Evolutionary conservation across 768 basidiomycete species (phyloP), one percentile per base, ranked within the genome.

Genomic region (Suillus clintonianus): DNA sequence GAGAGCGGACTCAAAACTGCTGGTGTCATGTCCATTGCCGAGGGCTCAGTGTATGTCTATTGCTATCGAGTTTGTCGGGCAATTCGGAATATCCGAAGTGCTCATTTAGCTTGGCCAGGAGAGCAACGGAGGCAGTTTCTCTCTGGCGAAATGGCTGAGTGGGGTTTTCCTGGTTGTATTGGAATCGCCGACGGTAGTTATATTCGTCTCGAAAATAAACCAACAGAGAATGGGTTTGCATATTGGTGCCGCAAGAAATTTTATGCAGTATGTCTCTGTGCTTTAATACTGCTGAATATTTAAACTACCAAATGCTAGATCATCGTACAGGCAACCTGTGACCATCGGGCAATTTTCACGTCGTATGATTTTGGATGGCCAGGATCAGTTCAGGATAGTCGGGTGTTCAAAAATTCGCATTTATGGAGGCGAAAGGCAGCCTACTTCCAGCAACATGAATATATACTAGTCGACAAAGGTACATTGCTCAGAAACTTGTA

Each of bases 301-400:
- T 39, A 13, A 39, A 14, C 13, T 39, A 10, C 14, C 37, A 39
- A 14, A 55, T 59, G 13, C 32, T 47, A 71, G 71, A 11, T 69
- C 42, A 61, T 47, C 19, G 59, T 72, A 43, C 71, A 72, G 42
- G 71, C 70, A 5, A 72, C 63, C 1, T 54, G 64, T 51, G 70
- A 72, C 43, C 70, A 72, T 60, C 60, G 47, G 5, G 60, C 42
- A 9, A 32, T 57, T 32, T 62, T 72, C 61, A 66, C 61, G 2
- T 65, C 64, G 1, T 72, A 63, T 45, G 70, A 69, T 15, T 47
- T 71, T 45, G 70, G 71, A 19, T 71, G 71, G 70, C 71, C 71
- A 14, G 71, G 69, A 11, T 69, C 64, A 9, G 68, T 72, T 4
- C 22, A 50, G 17, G 71, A 72, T 50, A 60, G 47, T 13, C 19